Base-by-base conservation (phyloP, 306 rosid genomes). In the Inga oerstediana region DNA sequence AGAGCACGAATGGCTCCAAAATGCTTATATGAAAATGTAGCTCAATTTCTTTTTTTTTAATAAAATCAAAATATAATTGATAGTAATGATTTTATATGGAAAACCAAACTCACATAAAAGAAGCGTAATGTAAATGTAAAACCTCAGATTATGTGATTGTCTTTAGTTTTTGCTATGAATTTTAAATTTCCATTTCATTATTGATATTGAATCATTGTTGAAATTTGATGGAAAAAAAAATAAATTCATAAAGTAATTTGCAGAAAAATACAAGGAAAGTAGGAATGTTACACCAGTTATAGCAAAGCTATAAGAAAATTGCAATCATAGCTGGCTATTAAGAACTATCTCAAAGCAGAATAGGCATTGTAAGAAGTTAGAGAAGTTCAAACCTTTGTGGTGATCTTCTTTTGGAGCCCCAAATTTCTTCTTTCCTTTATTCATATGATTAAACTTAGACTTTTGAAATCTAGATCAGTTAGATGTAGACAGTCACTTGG, bases 321-420 rank as follows among this genome's bases (percentile, higher is more conserved):
- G 39, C 68, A 62, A 62, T 17, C 71, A 14, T 65, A 30, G 39
- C 4, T 12, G 8, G 39, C 69, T 62, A 62, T 27, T 34, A 65
- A 65, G 5, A 65, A 65, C 11, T 15, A 65, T 65, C 71, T 65
- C 69, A 66, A 65, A 8, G 35, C 32, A 77, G 62, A 86, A 69
- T 37, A 77, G 51, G 49, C 51, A 76, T 86, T 1, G 76, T 30
- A 67, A 72, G 69, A 85, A 85, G 62, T 61, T 70, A 70, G 76
- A 15, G 65, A 83, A 84, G 68, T 82, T 83, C 91, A 79, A 79
- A 92, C 99, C 97, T 90, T 86, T 91, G 82, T 91, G 88, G 48
- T 58, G 81, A 66, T 54, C 83, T 49, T 82, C 88, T 5, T 84
- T 85, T 70, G 85, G 86, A 84, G 72, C 84, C 76, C 84, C 84